These are phyloP conservation scores for Heterobasidion annosum DNA, from an alignment of 1,284 basidiomycete genomes.

Conservation along the genomic window DNA sequence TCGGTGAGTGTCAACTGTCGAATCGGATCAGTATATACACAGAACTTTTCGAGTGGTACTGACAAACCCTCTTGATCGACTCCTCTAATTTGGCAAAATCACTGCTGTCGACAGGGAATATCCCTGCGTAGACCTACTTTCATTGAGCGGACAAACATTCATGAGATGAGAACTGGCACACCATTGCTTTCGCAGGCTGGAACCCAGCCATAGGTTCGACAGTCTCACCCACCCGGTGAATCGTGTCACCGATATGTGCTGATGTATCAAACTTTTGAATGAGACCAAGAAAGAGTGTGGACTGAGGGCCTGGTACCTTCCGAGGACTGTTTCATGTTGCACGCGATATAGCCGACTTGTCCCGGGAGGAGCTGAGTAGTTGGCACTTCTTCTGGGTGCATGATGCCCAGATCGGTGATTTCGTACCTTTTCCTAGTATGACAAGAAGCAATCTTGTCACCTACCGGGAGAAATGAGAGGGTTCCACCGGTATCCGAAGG, in stretches of 20 bases:
- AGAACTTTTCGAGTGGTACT: conserved; percentile 1
- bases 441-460: conserved; percentile 83
- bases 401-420: conserved; percentile 85
- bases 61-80: conserved; percentile 79
- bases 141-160: conserved; percentile 1
- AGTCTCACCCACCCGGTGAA: conserved; percentile 67
- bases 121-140: conserved; percentile 83
- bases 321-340: conserved; percentile 98
- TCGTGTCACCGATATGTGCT: conserved; percentile 93
- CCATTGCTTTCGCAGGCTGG: conserved; percentile 92
- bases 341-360: conserved; percentile 87
- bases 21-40: conserved; percentile 6
- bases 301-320: conserved; percentile 53
- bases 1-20: conserved; percentile 77
- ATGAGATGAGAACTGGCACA: conserved; percentile 17
- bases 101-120: conserved; percentile 88
- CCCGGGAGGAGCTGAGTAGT: conserved; percentile 70
- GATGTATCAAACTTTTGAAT: neutral
- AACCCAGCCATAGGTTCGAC: conserved; percentile 90
- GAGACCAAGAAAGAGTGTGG: neutral
- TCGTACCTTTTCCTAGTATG: conserved; percentile 91
- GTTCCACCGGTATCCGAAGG: conserved; percentile 1
- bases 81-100: conserved; percentile 96
- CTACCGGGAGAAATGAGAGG: conserved; percentile 29
- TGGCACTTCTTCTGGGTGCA: conserved; percentile 83